Conservation (phyloP, 352 stramenopile species). For the Phytopythium montanum region DNA sequence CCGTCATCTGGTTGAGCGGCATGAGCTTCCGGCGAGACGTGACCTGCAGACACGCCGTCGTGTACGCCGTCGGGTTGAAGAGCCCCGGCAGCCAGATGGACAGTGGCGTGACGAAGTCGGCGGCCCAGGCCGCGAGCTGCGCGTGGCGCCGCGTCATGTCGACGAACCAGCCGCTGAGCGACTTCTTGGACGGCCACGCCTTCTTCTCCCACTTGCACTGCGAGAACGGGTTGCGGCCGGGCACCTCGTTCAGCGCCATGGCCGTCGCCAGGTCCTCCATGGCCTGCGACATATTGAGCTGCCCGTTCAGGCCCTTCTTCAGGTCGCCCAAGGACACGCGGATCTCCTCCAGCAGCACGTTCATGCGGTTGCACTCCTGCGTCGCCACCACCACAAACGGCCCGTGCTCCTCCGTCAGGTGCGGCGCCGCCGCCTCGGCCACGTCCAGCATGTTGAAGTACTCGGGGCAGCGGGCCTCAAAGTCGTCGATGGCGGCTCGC, state of each 20-base stretch:
- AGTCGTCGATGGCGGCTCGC: conserved; percentile 88
- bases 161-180: conserved; percentile 87
- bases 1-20: conserved; percentile 95
- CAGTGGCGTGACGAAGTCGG: conserved; percentile 90
- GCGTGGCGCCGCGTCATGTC: conserved; percentile 93
- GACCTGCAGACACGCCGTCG: conserved; percentile 95
- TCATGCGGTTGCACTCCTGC: conserved; percentile 95
- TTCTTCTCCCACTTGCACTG: conserved; percentile 96
- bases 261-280: conserved; percentile 94
- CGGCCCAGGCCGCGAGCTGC: conserved; percentile 87
- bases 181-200: conserved; percentile 95
- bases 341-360: conserved; percentile 91
- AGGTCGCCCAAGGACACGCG: conserved; percentile 89
- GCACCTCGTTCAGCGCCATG: conserved; percentile 93
- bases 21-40: conserved; percentile 90
- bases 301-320: conserved; percentile 95
- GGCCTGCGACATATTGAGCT: conserved; percentile 94
- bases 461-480: conserved; percentile 87
- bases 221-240: conserved; percentile 93
- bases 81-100: conserved; percentile 95
- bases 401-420: conserved; percentile 85
- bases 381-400: conserved; percentile 94
- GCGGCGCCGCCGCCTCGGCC: conserved; percentile 77
- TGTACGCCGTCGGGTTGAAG: conserved; percentile 96
- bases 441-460: conserved; percentile 93